Conservation (phyloP, 2,329 filamentous ascomycete genomes). For the Fusarium neocosmosporiellum region DNA sequence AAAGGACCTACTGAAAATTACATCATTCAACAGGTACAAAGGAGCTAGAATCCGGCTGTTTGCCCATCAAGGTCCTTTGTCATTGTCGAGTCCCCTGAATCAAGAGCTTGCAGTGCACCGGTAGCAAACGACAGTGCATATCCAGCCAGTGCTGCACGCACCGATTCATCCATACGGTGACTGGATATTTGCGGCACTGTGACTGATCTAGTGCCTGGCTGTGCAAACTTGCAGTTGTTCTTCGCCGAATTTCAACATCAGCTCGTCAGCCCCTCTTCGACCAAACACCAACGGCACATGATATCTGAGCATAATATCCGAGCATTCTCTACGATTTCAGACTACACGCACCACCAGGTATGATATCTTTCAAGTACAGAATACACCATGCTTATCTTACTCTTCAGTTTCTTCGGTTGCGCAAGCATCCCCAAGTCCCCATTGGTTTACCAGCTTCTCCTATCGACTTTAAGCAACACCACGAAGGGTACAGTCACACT, state of each 20-base stretch:
- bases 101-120: neutral
- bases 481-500: neutral
- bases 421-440: neutral
- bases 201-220: neutral
- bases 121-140: neutral
- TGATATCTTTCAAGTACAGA: neutral
- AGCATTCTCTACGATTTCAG: neutral
- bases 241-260: neutral
- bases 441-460: neutral
- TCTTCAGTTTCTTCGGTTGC: neutral
- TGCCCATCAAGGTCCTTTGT: neutral
- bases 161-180: neutral
- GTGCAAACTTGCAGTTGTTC: neutral
- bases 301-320: neutral
- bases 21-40: neutral
- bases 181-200: neutral
- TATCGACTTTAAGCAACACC: neutral
- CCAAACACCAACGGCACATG: neutral
- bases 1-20: neutral
- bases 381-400: neutral
- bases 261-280: neutral
- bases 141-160: neutral
- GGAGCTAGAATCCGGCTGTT: neutral
- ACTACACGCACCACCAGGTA: neutral
- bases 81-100: neutral